Evolutionary conservation across 352 stramenopile genomes (phyloP).

Genomic region (Globisporangium nagaii): DNA sequence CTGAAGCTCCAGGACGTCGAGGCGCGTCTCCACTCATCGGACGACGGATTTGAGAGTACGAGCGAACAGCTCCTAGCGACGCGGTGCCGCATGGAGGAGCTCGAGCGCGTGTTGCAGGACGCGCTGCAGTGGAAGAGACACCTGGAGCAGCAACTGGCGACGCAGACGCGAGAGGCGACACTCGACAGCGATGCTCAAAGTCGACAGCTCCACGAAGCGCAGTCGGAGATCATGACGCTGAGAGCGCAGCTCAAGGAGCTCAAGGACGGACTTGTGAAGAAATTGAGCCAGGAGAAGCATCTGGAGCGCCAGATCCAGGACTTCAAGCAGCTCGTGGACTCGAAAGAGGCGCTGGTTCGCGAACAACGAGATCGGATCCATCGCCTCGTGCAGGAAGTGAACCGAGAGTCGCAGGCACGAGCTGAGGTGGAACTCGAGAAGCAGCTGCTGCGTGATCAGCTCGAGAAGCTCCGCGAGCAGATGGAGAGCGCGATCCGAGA

Average conservation of each 20-base stretch:
- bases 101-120: constrained; percentile 52
- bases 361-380: constrained; percentile 59
- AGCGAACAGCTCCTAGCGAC: constrained; percentile 43
- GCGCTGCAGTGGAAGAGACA: constrained; percentile 41
- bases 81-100: constrained; percentile 49
- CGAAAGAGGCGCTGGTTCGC: constrained; percentile 22
- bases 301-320: constrained; percentile 34
- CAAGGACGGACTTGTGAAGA: constrained; percentile 30
- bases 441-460: constrained; percentile 33
- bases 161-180: constrained; percentile 2
- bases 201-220: constrained; percentile 7
- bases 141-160: constrained; percentile 32
- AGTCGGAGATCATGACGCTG: constrained; percentile 30
- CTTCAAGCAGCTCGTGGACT: constrained; percentile 22
- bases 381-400: constrained; percentile 44
- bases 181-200: neutral
- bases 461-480: constrained; percentile 32
- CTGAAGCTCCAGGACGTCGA: constrained; percentile 60
- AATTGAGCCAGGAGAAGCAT: constrained; percentile 28
- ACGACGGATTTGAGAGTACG: constrained; percentile 28
- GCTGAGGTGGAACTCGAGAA: constrained; percentile 47
- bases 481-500: constrained; percentile 28
- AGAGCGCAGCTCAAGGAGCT: constrained; percentile 40
- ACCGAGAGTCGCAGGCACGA: constrained; percentile 38
- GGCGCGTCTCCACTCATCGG: constrained; percentile 33